These are phyloP conservation scores for Trametes versicolor DNA, from an alignment of 1,284 basidiomycete species.

Conservation along the genomic window DNA sequence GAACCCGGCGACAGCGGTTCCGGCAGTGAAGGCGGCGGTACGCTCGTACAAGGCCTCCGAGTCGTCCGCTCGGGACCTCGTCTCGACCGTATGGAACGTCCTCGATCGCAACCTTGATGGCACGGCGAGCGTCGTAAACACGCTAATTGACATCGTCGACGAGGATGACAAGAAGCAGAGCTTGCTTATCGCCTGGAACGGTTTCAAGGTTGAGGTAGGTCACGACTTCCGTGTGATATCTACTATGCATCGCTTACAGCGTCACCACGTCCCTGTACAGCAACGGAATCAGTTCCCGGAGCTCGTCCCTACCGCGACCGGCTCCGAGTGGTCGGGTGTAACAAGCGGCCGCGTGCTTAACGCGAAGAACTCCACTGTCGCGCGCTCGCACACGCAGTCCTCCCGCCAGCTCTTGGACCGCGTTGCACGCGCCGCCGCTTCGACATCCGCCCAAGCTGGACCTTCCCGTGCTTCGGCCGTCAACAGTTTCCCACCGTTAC, in stretches of 20 bases:
- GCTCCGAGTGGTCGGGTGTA: conserved; percentile 79
- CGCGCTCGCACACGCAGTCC: conserved; percentile 64
- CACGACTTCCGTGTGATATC: conserved; percentile 3
- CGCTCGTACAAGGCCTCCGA: conserved; percentile 85
- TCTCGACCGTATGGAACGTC: conserved; percentile 89
- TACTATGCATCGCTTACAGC: background rate
- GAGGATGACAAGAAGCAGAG: conserved; percentile 87
- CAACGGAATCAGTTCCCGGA: conserved; percentile 89
- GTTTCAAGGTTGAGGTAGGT: conserved; percentile 83
- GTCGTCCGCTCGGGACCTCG: conserved; percentile 83
- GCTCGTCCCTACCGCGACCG: conserved; percentile 67
- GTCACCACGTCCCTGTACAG: conserved; percentile 49
- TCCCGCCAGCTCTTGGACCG: conserved; percentile 84
- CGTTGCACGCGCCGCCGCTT: conserved; percentile 85
- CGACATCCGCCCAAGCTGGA: conserved; percentile 45
- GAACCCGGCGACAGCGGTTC: conserved; percentile 77
- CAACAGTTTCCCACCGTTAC: conserved; percentile 60
- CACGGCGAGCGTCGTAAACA: conserved; percentile 81
- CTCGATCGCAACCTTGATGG: conserved; percentile 83
- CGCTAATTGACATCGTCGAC: conserved; percentile 84
- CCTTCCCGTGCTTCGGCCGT: conserved; percentile 39
- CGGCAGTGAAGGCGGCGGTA: conserved; percentile 84
- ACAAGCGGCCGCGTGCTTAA: conserved; percentile 85
- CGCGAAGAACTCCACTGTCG: conserved; percentile 79
- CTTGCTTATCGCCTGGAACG: conserved; percentile 82